Evolutionary conservation across 2,329 filamentous ascomycete genomes (phyloP).

Genomic region (Trichoderma citrinoviride): DNA sequence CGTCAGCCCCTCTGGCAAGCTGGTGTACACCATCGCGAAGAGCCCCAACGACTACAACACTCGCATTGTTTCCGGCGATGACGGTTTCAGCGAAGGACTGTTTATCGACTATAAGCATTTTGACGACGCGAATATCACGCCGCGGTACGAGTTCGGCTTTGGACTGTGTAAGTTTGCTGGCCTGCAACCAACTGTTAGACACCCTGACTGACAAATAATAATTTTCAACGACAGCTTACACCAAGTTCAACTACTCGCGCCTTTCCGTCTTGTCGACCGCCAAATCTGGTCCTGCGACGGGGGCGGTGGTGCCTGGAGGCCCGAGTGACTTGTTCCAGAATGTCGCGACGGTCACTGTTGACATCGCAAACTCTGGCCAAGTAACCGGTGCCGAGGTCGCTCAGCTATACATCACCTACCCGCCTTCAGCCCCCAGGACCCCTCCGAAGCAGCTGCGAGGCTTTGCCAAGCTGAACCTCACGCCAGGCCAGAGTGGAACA

Average conservation of each 20-base stretch:
- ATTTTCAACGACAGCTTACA: slow-evolving; percentile 54
- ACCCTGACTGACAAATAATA: background rate
- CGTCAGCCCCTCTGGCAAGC: slow-evolving; percentile 66
- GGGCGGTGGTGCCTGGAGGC: slow-evolving; percentile 43
- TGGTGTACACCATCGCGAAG: slow-evolving; percentile 60
- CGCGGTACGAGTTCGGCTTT: slow-evolving; percentile 72
- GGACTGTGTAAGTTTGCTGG: slow-evolving; percentile 57
- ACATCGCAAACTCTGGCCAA: slow-evolving; percentile 62
- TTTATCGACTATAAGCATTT: slow-evolving; percentile 78
- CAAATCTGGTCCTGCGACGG: slow-evolving; percentile 43
- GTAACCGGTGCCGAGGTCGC: slow-evolving; percentile 50
- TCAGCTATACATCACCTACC: slow-evolving; percentile 53
- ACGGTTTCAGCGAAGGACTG: slow-evolving; percentile 68
- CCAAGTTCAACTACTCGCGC: slow-evolving; percentile 57
- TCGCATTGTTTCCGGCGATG: slow-evolving; percentile 36
- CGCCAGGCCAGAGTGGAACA: slow-evolving; percentile 52
- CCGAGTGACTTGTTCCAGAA: slow-evolving; percentile 46
- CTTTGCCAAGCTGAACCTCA: slow-evolving; percentile 59
- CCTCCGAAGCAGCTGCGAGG: slow-evolving; percentile 59
- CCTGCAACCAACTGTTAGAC: background rate
- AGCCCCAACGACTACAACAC: slow-evolving; percentile 46
- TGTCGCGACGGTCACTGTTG: slow-evolving; percentile 53
- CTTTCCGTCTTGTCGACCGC: slow-evolving; percentile 31
- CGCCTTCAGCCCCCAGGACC: slow-evolving; percentile 37
- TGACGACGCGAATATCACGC: slow-evolving; percentile 59